Base-by-base conservation (phyloP, 768 basidiomycete genomes). In the Punctularia strigosozonata region DNA sequence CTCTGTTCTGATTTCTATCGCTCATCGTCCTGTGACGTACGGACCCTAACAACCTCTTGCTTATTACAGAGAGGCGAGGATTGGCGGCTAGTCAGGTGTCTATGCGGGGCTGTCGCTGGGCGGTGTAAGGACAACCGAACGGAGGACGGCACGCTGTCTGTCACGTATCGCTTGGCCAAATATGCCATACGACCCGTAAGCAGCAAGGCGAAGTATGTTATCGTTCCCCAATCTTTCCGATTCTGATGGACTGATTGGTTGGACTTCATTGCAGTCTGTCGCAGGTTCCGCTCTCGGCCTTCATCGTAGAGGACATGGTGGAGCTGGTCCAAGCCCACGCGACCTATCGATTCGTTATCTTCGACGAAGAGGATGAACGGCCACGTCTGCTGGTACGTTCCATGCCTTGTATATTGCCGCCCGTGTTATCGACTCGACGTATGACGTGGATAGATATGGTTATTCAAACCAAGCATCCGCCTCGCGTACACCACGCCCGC, bases 241-340 rank as follows among this genome's bases (percentile, higher is more conserved):
- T 44, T 33, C 32, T 36, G 35, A 26, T 37, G 37, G 19, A 17
- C 8, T 4, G 13, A 8, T 6, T n/a, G 20, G 18, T 13, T 18
- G 19, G 25, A 19, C 18, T 31, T n/a, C 6, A 24, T 19, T 63
- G 20, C 41, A 68, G 69, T 36, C 53, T 56, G 0, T 50, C 58
- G 3, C 57, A 58, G 38, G 58, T 70, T 20, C 86, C 87, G 0
- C 63, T 92, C 20, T 85, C 86, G 2, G 84, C 87, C n/a, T 94
- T 87, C 58, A 71, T 98, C 22, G 73, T 90, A 10, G 77, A 88
- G 44, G 89, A 95, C 50, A 85, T 98, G 85, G 71, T 73, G 21
- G 94, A 94, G 53, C 80, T 85, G 38, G 82, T 88, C 4, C 80
- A 84, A 39, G 89, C 92, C 2, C 92, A 97, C 53, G 90, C 91